Evolutionary conservation across 768 basidiomycete genomes (phyloP), one percentile per base, ranked within the genome.

Genomic region (Chiua virens): DNA sequence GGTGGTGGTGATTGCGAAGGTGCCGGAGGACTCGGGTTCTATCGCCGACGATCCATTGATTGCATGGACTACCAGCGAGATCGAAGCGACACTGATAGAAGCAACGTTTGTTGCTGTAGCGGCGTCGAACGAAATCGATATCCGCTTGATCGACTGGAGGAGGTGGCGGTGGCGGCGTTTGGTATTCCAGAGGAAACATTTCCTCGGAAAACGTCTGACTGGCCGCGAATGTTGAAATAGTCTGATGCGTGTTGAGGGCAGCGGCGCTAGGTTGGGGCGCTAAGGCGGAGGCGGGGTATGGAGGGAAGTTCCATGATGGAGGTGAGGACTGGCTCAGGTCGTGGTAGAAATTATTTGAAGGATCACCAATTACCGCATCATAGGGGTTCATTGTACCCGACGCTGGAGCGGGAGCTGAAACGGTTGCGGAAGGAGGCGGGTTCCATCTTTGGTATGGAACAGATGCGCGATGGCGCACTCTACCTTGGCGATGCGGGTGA

Each of bases 41-140:
- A 28, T 68, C 64, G 8, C 66, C 66, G 34, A 62, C 53, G 21
- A 68, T 58, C 51, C 57, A 65, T 37, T 51, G 51, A 34, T 59
- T 61, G 45, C 66, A 68, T 7, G 63, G 62, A 38, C 52, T 58
- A 3, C 58, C 66, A 4, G 45, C 35, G 23, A 62, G 43, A 36
- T 57, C 62, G 37, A 67, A 69, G 23, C 54, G 66, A 21, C 66
- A 67, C 10, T 40, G 57, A 45, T 67, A 67, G 40, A 58, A 54
- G 35, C 56, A 55, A 1, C 54, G 49, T 41, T 55, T 58, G 3
- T 42, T 34, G 21, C 53, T 52, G 34, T 67, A 66, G 23, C 52
- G 62, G 30, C 38, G 38, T 25, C 50, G 53, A 13, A 59, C 62
- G 21, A 44, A 62, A 41, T 66, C 62, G n/a, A 66, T 39, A 27